phyloP scores from a whole-genome alignment of 192 early-diverging fungal genomes.

The Coemansia sp. region DNA sequence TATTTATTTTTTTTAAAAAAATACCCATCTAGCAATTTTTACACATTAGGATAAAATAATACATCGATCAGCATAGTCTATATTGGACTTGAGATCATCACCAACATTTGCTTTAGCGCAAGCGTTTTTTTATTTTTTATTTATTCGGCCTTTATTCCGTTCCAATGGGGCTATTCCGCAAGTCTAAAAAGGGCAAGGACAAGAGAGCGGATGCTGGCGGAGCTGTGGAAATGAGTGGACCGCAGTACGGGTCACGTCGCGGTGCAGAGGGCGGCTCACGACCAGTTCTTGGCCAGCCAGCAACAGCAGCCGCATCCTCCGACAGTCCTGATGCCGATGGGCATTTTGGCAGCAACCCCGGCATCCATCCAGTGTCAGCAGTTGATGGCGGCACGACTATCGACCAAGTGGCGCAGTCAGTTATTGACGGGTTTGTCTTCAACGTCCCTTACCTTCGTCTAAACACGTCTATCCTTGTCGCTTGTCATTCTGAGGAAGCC shows the following conservation, averaged over 20 bases:
- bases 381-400: conserved; percentile 15
- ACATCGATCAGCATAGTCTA: too few relatives aligned
- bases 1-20: too few relatives aligned
- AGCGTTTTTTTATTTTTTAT: not conserved
- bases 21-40: too few relatives aligned
- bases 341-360: conserved; percentile 5
- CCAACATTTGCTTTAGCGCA: too few relatives aligned
- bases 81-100: too few relatives aligned
- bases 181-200: conserved; percentile 30
- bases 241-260: conserved; percentile 12
- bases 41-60: too few relatives aligned
- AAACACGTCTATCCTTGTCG: conserved; percentile 45
- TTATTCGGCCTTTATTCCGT: not conserved
- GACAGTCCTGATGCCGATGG: not conserved
- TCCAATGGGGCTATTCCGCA: conserved; percentile 41
- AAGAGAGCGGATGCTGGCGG: not conserved
- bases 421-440: conserved; percentile 22
- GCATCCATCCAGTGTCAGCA: not conserved
- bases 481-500: conserved; percentile 37
- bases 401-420: conserved; percentile 33
- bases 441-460: conserved; percentile 43
- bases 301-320: not conserved
- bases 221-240: not conserved
- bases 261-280: not conserved
- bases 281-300: not conserved